Evolutionary conservation across 345 rosid species (phyloP).

Genomic region (Cardamine resedifolia): DNA sequence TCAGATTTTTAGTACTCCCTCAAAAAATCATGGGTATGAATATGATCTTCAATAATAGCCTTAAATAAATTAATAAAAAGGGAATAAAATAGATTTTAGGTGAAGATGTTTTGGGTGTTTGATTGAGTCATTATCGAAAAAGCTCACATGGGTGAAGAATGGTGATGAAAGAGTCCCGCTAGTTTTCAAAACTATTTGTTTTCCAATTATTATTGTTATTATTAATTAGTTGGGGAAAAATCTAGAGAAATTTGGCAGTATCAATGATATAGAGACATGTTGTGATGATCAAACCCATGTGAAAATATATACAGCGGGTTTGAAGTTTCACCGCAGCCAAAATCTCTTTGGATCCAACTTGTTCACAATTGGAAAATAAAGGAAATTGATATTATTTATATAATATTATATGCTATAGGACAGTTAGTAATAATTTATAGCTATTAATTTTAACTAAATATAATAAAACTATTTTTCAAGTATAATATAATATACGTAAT

Average conservation of each 20-base stretch:
- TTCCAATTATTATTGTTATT: conserved; percentile 26
- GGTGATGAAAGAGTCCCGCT: conserved; percentile 50
- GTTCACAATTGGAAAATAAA: conserved; percentile 16
- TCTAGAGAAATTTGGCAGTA: conserved; percentile 39
- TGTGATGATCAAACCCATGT: conserved; percentile 48
- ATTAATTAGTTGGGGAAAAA: conserved; percentile 39
- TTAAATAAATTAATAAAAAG: background rate
- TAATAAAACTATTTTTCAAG: background rate
- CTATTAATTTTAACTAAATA: background rate
- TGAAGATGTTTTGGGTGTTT: conserved; percentile 24
- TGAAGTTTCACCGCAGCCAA: conserved; percentile 42
- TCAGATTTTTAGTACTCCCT: no score
- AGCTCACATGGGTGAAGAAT: conserved; percentile 63
- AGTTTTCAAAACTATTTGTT: conserved; percentile 34
- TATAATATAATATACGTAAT: background rate
- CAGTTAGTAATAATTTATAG: background rate
- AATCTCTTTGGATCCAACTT: conserved; percentile 35
- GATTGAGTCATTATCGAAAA: conserved; percentile 42
- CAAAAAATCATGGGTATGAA: conserved; percentile 29
- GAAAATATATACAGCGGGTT: conserved; percentile 37
- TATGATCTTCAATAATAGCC: conserved; percentile 16
- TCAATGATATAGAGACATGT: conserved; percentile 43
- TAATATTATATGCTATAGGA: background rate
- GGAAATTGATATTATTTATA: background rate
- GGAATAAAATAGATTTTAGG: background rate